Percentiles rank a stretch among this genome's conserved stretches.
Conservation (phyloP, 2,329 filamentous ascomycete species). For the Whalleya microplaca region DNA sequence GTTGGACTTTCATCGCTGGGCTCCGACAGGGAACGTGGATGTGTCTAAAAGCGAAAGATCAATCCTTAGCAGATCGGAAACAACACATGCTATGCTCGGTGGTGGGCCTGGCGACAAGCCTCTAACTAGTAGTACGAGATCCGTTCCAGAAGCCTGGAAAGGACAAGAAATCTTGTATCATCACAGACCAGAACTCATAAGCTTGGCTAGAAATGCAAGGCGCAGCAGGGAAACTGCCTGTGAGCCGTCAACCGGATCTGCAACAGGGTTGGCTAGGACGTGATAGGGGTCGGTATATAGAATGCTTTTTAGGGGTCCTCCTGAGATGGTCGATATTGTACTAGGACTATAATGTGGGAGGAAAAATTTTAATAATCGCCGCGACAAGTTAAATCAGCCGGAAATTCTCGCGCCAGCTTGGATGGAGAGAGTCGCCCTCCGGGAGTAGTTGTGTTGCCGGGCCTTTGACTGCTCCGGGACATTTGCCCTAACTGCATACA, state of each 20-base stretch:
- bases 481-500: constrained; percentile 13
- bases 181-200: constrained; percentile 16
- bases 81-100: constrained; percentile 15
- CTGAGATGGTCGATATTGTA: constrained; percentile 26
- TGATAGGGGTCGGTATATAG: constrained; percentile 27
- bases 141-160: constrained; percentile 20
- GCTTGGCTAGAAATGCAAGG: constrained; percentile 11
- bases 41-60: background rate
- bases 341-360: constrained; percentile 8
- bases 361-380: constrained; percentile 7
- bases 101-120: constrained; percentile 17
- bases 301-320: constrained; percentile 25
- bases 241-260: constrained; percentile 26
- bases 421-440: constrained; percentile 14
- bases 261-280: constrained; percentile 24
- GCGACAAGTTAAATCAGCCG: constrained; percentile 21
- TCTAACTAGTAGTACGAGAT: constrained; percentile 16
- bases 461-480: constrained; percentile 18
- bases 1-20: constrained; percentile 2
- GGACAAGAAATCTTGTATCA: constrained; percentile 13
- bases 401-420: constrained; percentile 18
- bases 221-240: constrained; percentile 6
- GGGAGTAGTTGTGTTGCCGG: constrained; percentile 29
- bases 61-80: constrained; percentile 20
- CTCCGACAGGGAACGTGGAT: background rate